phyloP scores from a whole-genome alignment of 306 rosid species.

The Prunus dulcis region DNA sequence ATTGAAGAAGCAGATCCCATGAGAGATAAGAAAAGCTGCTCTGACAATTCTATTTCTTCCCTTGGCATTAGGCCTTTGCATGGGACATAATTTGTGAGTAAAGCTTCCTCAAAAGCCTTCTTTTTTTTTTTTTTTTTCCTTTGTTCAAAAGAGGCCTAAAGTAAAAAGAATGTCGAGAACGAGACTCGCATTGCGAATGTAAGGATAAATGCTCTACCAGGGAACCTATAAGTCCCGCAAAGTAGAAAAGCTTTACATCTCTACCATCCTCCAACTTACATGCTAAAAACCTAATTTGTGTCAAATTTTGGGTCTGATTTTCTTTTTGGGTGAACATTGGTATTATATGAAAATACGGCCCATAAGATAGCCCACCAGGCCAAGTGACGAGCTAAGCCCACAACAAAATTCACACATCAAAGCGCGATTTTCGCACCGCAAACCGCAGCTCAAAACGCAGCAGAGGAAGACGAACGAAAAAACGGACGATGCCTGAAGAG shows the following conservation, averaged over 20 bases:
- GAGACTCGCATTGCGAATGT: neutral
- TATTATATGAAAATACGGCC: neutral
- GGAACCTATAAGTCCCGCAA: neutral
- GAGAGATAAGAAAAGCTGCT: neutral
- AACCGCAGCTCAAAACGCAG: neutral
- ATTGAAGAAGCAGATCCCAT: constrained; percentile 3
- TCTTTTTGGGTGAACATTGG: neutral
- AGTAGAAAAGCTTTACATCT: neutral
- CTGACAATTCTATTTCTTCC: neutral
- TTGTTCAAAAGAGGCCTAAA: neutral
- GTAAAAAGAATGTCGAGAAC: neutral
- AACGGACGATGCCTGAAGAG: neutral
- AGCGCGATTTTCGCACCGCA: neutral
- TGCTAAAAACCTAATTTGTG: neutral
- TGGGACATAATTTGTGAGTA: neutral
- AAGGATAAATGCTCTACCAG: neutral
- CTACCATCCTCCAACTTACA: neutral
- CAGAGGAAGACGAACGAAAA: neutral
- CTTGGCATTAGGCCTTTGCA: neutral
- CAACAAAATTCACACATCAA: neutral
- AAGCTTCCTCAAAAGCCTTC: neutral
- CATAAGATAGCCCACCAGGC: neutral
- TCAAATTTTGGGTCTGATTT: neutral
- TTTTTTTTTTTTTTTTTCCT: neutral
- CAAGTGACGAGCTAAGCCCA: neutral